These are phyloP conservation scores for Musa acuminata DNA, from an alignment of 176 grass and related monocot species.

Conservation along the genomic window DNA sequence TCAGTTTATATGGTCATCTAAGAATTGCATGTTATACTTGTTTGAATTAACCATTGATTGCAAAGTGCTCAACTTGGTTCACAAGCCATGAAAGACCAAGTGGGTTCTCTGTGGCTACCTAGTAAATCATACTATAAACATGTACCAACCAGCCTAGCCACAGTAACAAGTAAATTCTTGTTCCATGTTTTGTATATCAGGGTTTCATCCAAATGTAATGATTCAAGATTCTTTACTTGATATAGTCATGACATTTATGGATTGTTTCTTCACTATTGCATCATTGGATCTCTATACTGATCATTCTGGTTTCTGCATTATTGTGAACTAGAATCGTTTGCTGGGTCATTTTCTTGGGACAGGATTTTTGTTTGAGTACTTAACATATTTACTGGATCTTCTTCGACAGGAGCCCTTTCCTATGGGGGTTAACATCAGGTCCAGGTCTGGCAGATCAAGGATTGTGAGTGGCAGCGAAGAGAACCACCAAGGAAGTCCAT, in stretches of 20 bases:
- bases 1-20: background rate
- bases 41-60: background rate
- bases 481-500: conserved; percentile 45
- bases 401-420: conserved; percentile 71
- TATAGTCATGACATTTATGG: background rate
- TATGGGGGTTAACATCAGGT: conserved; percentile 66
- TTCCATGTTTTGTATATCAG: too few relatives aligned
- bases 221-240: background rate
- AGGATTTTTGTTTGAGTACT: background rate
- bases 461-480: conserved; percentile 47
- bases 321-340: background rate
- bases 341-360: background rate
- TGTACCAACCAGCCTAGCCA: too few relatives aligned
- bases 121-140: too few relatives aligned
- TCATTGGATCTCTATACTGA: background rate
- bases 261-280: background rate
- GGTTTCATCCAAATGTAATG: too few relatives aligned
- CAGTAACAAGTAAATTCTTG: too few relatives aligned
- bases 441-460: conserved; percentile 62
- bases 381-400: background rate
- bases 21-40: background rate
- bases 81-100: background rate
- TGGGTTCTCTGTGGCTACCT: background rate
- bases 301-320: background rate
- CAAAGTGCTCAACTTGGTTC: background rate